Conservation (phyloP, 1,139 yeast species). For the Pichia sp. region DNA sequence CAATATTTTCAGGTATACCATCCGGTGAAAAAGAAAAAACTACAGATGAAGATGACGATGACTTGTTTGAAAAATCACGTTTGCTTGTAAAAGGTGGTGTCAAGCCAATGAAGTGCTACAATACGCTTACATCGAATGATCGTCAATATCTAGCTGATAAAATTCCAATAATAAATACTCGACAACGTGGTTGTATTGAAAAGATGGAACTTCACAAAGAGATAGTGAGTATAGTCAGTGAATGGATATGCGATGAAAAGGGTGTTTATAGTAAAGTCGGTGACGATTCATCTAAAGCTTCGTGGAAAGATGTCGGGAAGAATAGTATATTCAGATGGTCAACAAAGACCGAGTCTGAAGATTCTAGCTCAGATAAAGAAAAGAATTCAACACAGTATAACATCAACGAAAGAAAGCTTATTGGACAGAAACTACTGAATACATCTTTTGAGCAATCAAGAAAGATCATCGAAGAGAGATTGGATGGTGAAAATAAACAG, state of each 20-base stretch:
- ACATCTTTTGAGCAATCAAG: constrained; percentile 15
- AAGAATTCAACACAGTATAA: background rate
- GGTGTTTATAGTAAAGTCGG: constrained; percentile 6
- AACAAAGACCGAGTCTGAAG: constrained; percentile 7
- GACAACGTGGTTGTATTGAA: constrained; percentile 21
- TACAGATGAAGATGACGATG: background rate
- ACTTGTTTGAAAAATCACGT: background rate
- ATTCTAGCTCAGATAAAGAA: background rate
- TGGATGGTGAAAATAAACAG: constrained; percentile 12
- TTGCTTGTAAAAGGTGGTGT: constrained; percentile 7
- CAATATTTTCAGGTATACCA: background rate
- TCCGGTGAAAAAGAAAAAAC: background rate
- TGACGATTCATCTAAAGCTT: background rate
- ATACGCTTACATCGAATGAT: constrained; percentile 14
- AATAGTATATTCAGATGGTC: constrained; percentile 19
- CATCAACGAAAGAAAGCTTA: constrained; percentile 4
- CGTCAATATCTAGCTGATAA: constrained; percentile 14
- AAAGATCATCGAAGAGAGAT: constrained; percentile 15
- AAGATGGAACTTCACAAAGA: constrained; percentile 15
- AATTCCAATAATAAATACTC: constrained; percentile 14
- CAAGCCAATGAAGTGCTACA: constrained; percentile 18
- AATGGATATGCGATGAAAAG: constrained; percentile 28
- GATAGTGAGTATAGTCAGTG: constrained; percentile 16
- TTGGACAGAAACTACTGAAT: constrained; percentile 12
- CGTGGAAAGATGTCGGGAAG: constrained; percentile 1